These are phyloP conservation scores for Solanum gracilifrons DNA, from an alignment of 257 asterid species.

Conservation along the genomic window DNA sequence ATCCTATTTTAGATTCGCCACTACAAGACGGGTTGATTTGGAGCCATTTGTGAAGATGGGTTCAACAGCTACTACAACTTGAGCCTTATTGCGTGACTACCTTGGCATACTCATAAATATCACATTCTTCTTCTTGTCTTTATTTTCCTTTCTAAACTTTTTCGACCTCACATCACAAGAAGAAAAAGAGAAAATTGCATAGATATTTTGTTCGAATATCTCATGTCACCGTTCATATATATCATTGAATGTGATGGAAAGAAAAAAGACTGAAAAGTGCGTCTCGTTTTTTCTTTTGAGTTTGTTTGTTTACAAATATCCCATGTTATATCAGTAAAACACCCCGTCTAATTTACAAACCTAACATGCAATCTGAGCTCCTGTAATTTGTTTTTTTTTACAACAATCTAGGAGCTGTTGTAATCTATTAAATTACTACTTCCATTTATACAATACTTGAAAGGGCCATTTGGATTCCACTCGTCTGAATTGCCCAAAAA, in stretches of 20 bases:
- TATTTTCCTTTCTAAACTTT: not conserved
- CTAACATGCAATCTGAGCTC: not conserved
- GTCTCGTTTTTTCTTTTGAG: not conserved
- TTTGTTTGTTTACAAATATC: not conserved
- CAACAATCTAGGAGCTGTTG: not conserved
- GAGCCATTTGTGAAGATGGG: not conserved
- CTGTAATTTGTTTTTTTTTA: not conserved
- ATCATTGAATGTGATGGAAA: not conserved
- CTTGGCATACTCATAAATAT: constrained; percentile 37
- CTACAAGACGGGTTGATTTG: not conserved
- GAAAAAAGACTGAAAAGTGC: not conserved
- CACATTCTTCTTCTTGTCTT: constrained; percentile 15
- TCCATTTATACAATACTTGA: not conserved
- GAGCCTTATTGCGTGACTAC: constrained; percentile 19
- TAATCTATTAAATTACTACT: not conserved
- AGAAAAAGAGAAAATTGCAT: not conserved
- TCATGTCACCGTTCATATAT: not conserved
- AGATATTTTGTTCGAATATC: not conserved
- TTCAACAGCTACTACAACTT: not conserved
- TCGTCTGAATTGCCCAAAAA: not conserved
- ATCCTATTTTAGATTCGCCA: not conserved
- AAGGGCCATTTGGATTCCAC: not conserved
- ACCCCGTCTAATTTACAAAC: not conserved
- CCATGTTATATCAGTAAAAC: not conserved
- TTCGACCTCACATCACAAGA: not conserved